These are phyloP conservation scores for Botrytis paeoniae DNA, from an alignment of 2,329 filamentous ascomycete genomes.

Conservation along the genomic window DNA sequence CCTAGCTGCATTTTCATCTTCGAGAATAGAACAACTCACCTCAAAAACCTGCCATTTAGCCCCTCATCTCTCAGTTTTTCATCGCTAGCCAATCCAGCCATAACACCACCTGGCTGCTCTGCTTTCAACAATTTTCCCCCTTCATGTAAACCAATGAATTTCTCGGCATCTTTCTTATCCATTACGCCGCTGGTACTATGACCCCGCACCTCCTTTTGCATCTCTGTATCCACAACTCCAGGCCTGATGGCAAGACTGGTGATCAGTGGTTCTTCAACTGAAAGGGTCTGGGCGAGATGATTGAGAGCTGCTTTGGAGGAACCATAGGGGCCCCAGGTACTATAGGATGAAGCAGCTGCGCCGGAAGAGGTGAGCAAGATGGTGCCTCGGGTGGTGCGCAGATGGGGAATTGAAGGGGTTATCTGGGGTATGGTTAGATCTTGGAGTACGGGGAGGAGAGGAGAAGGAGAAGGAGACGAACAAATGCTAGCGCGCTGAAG, in stretches of 20 bases:
- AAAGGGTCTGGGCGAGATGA: constrained; percentile 70
- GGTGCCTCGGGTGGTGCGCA: constrained; percentile 66
- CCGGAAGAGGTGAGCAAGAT: constrained; percentile 81
- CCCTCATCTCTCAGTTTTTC: constrained; percentile 60
- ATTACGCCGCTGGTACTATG: constrained; percentile 54
- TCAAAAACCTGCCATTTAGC: constrained; percentile 74
- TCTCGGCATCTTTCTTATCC: constrained; percentile 54
- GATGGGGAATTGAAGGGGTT: constrained; percentile 65
- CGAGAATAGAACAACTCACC: constrained; percentile 45
- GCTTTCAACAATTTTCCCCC: constrained; percentile 72
- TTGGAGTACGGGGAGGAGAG: constrained; percentile 17
- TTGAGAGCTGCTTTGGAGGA: constrained; percentile 81
- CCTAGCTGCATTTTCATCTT: neutral
- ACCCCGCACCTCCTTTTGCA: constrained; percentile 79
- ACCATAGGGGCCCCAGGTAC: constrained; percentile 77
- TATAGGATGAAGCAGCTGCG: constrained; percentile 63
- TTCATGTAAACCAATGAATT: constrained; percentile 68
- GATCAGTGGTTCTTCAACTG: constrained; percentile 73
- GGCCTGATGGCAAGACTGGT: constrained; percentile 71
- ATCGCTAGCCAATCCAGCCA: constrained; percentile 71
- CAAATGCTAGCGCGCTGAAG: constrained; percentile 76
- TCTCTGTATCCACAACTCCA: constrained; percentile 82
- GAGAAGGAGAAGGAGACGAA: constrained; percentile 43
- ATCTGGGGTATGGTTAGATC: constrained; percentile 38
- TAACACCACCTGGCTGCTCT: constrained; percentile 81